phyloP scores from a whole-genome alignment of 495 filamentous ascomycete species.

The Penicillium lagena region DNA sequence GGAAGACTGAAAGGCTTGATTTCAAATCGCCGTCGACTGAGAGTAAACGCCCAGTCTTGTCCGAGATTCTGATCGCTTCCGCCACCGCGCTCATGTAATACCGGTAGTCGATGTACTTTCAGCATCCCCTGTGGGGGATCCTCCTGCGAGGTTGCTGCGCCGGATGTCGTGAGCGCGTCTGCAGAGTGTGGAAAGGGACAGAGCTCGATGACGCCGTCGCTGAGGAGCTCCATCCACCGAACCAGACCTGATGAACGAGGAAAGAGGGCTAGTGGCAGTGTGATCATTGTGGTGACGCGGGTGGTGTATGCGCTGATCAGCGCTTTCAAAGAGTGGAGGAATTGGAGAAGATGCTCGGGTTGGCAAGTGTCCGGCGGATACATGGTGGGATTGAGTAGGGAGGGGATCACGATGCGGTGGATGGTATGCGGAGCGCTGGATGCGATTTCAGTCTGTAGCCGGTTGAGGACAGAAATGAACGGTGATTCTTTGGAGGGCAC shows the following conservation, averaged over 20 bases:
- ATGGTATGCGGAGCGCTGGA: conserved; percentile 52
- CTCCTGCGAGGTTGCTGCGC: conserved; percentile 47
- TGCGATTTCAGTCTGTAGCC: conserved; percentile 51
- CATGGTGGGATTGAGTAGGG: conserved; percentile 72
- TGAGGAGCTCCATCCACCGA: conserved; percentile 81
- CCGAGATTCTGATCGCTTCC: conserved; percentile 62
- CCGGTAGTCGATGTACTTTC: conserved; percentile 72
- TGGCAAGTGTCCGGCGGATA: conserved; percentile 62
- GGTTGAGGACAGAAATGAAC: conserved; percentile 56
- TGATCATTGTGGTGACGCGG: conserved; percentile 67
- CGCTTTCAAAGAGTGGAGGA: conserved; percentile 72
- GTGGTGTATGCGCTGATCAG: conserved; percentile 60
- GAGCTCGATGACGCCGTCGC: conserved; percentile 83
- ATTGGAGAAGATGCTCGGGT: conserved; percentile 71
- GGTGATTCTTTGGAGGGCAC: conserved; percentile 49
- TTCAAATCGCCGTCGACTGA: conserved; percentile 76
- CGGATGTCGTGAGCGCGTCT: conserved; percentile 48
- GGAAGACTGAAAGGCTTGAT: conserved; percentile 88
- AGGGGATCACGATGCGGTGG: conserved; percentile 80
- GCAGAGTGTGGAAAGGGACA: conserved; percentile 72
- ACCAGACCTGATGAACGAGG: conserved; percentile 72
- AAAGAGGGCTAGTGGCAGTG: conserved; percentile 73
- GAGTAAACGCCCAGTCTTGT: conserved; percentile 82
- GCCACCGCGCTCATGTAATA: conserved; percentile 82
- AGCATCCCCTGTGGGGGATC: conserved; percentile 84